phyloP scores from a whole-genome alignment of 768 basidiomycete species.

The Lactarius sanguifluus region DNA sequence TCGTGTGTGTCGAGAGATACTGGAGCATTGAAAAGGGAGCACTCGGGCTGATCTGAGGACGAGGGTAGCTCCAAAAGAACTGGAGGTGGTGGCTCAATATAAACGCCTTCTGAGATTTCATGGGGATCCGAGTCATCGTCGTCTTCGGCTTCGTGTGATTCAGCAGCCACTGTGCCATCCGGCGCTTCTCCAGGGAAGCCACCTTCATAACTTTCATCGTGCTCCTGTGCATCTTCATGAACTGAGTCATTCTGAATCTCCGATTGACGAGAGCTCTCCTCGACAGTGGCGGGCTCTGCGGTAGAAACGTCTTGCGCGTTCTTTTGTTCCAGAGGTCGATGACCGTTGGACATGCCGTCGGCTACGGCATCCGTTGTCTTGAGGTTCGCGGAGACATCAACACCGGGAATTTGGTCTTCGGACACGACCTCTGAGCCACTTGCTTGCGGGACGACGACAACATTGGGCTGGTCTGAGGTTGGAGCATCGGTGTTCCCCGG shows the following conservation, averaged over 20 bases:
- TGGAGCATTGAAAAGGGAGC: conserved; percentile 29
- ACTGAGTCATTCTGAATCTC: conserved; percentile 10
- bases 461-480: background rate
- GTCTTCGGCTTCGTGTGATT: conserved; percentile 8
- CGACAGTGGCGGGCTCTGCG: background rate
- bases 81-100: conserved; percentile 73
- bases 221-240: background rate
- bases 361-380: background rate
- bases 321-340: conserved; percentile 4
- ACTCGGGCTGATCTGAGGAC: conserved; percentile 40
- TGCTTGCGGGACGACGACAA: background rate
- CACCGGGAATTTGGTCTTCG: background rate
- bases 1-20: conserved; percentile 16
- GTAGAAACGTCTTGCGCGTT: background rate
- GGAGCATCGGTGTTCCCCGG: background rate
- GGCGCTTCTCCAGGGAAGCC: background rate
- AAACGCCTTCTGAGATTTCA: conserved; percentile 47
- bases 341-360: background rate
- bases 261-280: background rate
- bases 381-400: background rate
- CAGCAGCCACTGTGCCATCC: conserved; percentile 1
- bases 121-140: conserved; percentile 23
- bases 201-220: conserved; percentile 2
- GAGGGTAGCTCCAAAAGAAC: conserved; percentile 52
- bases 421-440: background rate